phyloP scores from a whole-genome alignment of 176 grass and related monocot species.

The Ananas comosus region DNA sequence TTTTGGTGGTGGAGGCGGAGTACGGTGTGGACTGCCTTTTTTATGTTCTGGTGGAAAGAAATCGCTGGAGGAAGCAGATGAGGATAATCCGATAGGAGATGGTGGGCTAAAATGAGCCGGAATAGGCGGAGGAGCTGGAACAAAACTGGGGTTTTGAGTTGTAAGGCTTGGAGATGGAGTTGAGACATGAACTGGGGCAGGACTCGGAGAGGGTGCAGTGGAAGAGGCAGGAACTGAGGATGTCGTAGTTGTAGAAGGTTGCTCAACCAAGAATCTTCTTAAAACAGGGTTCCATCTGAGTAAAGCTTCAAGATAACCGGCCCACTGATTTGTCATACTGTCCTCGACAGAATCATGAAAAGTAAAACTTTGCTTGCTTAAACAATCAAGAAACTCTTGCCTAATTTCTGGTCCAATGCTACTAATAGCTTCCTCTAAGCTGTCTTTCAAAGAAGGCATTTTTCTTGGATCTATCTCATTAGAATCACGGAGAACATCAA shows the following conservation, averaged over 20 bases:
- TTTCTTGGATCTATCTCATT: neutral
- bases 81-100: neutral
- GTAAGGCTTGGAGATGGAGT: neutral
- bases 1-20: neutral
- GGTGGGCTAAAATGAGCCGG: neutral
- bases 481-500: neutral
- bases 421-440: neutral
- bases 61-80: neutral
- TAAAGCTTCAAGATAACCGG: constrained; percentile 5
- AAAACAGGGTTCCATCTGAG: constrained; percentile 2
- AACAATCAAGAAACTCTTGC: constrained; percentile 1
- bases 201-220: too few species aligned
- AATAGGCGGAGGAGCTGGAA: neutral
- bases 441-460: neutral
- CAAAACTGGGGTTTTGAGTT: neutral
- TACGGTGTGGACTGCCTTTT: neutral
- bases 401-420: neutral
- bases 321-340: neutral
- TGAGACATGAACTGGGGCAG: neutral
- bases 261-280: constrained; percentile 5
- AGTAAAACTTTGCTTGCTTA: constrained; percentile 5
- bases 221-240: neutral
- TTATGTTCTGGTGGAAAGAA: neutral
- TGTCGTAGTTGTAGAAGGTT: neutral
- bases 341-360: neutral